phyloP scores from a whole-genome alignment of 805 yeast species.

The Cyberlindnera suaveolens region DNA sequence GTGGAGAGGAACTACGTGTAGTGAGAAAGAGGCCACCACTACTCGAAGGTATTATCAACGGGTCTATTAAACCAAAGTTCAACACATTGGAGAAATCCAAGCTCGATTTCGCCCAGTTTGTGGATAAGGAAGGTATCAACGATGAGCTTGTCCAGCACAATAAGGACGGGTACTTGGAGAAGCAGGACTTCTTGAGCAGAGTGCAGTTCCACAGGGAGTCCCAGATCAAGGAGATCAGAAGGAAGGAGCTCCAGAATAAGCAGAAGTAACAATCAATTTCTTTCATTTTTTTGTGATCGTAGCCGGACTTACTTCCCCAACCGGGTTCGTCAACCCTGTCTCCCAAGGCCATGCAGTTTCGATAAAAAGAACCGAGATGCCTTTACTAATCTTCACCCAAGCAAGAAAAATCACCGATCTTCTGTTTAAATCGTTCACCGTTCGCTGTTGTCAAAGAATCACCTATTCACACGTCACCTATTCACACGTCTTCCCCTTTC shows the following conservation, averaged over 20 bases:
- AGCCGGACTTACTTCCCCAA: neutral
- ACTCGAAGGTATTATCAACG: conserved; percentile 66
- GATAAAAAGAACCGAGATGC: no score
- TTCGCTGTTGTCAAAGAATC: no score
- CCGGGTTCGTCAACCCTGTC: no score
- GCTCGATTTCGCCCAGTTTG: conserved; percentile 92
- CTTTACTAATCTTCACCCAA: no score
- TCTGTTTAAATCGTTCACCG: no score
- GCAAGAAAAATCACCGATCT: no score
- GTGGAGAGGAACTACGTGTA: conserved; percentile 37
- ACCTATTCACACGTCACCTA: no score
- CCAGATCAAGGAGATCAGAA: conserved; percentile 32
- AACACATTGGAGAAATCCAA: conserved; percentile 90
- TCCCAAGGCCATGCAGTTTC: no score
- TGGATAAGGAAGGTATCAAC: conserved; percentile 75
- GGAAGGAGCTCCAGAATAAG: conserved; percentile 26
- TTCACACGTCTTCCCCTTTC: no score
- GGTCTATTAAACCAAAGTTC: conserved; percentile 67
- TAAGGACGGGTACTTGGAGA: conserved; percentile 86
- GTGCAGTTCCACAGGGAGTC: conserved; percentile 46
- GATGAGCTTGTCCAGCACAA: conserved; percentile 79
- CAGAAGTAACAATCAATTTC: neutral
- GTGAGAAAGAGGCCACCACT: conserved; percentile 70
- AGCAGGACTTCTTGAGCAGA: conserved; percentile 80
- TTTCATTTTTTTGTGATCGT: neutral